These are phyloP conservation scores for Larix sibirica DNA, from an alignment of 83 land plant species.

Conservation along the genomic window DNA sequence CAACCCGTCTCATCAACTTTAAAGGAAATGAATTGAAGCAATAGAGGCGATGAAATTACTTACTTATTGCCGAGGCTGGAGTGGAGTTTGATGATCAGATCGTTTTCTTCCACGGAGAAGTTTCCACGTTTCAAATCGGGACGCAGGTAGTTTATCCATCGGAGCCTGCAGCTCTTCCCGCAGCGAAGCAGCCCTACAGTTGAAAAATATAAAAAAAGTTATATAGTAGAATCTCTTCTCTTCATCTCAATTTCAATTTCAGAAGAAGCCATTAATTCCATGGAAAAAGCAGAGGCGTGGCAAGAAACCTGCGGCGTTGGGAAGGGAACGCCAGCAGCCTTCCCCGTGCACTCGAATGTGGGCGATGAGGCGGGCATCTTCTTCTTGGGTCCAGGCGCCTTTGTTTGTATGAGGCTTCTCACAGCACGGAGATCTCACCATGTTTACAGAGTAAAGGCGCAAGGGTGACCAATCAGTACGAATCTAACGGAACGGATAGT, in stretches of 20 bases:
- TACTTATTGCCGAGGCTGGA: conserved; percentile 15
- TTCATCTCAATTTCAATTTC: too few species aligned
- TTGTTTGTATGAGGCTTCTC: conserved; percentile 1
- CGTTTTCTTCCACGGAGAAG: not conserved
- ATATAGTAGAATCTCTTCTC: too few species aligned
- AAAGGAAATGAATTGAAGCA: not conserved
- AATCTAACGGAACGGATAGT: too few species aligned
- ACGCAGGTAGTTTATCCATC: not conserved
- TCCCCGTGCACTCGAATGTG: not conserved
- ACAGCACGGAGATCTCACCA: not conserved
- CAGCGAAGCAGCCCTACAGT: too few species aligned
- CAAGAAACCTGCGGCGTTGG: not conserved
- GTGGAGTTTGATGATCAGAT: conserved; percentile 9
- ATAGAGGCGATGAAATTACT: not conserved
- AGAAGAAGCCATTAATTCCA: too few species aligned
- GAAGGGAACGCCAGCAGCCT: conserved; percentile 3
- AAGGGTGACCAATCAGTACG: too few species aligned
- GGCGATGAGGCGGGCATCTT: not conserved
- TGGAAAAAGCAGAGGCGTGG: too few species aligned
- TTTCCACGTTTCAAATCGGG: not conserved
- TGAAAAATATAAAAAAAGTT: too few species aligned
- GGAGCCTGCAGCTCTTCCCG: not conserved
- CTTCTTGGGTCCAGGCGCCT: conserved; percentile 6
- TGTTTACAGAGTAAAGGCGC: not conserved
- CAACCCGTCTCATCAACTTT: not conserved